Conservation (phyloP, 192 early-diverging fungal genomes). For the Backusella macrospora region DNA sequence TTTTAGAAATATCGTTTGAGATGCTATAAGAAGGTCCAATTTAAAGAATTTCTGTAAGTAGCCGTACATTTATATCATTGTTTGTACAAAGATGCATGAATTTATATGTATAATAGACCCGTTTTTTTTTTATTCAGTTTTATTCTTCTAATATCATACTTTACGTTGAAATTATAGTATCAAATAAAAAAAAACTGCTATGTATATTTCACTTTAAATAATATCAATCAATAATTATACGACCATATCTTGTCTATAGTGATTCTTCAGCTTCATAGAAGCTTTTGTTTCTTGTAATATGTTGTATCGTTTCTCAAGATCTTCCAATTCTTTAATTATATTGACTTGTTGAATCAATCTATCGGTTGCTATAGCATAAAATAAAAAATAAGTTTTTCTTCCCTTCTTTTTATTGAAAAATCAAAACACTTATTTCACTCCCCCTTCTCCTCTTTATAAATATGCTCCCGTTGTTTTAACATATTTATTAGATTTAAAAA, state of each 20-base stretch:
- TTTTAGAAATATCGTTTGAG: no score
- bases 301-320: constrained; percentile 24
- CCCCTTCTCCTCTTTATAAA: neutral
- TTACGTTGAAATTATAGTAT: no score
- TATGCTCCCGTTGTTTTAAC: neutral
- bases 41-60: no score
- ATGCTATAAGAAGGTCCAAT: no score
- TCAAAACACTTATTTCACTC: neutral
- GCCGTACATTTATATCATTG: no score
- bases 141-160: no score
- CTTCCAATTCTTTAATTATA: constrained; percentile 16
- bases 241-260: neutral
- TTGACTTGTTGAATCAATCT: constrained; percentile 26
- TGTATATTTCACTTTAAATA: neutral
- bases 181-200: neutral
- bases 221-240: neutral
- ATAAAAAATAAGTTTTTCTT: neutral
- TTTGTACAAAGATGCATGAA: no score
- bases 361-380: neutral
- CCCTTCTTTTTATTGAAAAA: neutral
- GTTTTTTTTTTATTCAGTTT: no score
- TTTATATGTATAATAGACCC: no score
- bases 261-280: neutral
- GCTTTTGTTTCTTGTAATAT: constrained; percentile 18
- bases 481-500: no score